A percentile compares a stretch with the other conserved stretches of the same genome.
Conservation (phyloP, 306 rosid species). For the Malus sylvestris region DNA sequence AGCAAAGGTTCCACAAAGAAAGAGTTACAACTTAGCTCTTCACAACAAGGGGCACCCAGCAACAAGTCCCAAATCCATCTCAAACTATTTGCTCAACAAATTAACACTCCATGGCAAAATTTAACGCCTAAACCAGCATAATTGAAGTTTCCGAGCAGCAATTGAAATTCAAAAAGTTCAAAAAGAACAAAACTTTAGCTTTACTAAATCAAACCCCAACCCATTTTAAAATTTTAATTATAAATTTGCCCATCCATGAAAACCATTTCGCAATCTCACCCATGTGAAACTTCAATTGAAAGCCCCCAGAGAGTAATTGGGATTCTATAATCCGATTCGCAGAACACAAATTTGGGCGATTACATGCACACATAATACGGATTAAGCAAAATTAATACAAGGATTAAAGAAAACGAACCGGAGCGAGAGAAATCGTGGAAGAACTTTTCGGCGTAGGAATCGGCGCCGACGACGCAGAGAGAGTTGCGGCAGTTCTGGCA, state of each 20-base stretch:
- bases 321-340: not conserved
- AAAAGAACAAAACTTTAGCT: not conserved
- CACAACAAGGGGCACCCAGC: not conserved
- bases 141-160: not conserved
- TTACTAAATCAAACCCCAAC: not conserved
- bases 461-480: slow-evolving; percentile 81
- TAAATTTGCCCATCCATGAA: not conserved
- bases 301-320: not conserved
- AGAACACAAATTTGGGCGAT: not conserved
- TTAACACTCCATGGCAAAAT: not conserved
- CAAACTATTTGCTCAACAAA: not conserved
- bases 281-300: not conserved
- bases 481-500: slow-evolving; percentile 90
- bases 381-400: not conserved
- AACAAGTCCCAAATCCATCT: not conserved
- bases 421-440: slow-evolving; percentile 70
- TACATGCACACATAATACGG: not conserved
- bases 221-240: not conserved
- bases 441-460: slow-evolving; percentile 80
- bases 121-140: not conserved
- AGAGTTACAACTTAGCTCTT: not conserved
- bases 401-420: slow-evolving; percentile 34
- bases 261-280: not conserved
- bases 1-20: not conserved
- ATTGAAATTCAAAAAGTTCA: not conserved